These are phyloP conservation scores for Starmerella riodocensis DNA, from an alignment of 805 yeast genomes.

Conservation along the genomic window DNA sequence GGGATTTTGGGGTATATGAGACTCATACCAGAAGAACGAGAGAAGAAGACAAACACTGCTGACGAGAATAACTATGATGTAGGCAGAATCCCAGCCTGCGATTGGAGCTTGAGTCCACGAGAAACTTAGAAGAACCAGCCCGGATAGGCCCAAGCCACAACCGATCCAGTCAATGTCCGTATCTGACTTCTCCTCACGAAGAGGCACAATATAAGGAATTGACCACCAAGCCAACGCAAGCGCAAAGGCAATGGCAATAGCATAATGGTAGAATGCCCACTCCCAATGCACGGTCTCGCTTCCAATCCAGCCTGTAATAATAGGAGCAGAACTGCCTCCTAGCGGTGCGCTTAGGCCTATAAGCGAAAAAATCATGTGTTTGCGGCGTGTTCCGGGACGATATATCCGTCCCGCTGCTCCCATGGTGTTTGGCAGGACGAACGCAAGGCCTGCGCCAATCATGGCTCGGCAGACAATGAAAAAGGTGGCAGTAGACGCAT, in stretches of 20 bases:
- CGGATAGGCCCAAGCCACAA: slow-evolving; percentile 42
- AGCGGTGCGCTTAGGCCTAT: slow-evolving; percentile 51
- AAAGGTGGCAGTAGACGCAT: slow-evolving; percentile 24
- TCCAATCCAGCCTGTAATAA: slow-evolving; percentile 27
- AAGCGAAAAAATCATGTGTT: slow-evolving; percentile 41
- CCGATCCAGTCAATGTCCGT: slow-evolving; percentile 42
- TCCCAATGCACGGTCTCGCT: slow-evolving; percentile 14
- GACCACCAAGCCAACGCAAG: slow-evolving; percentile 3
- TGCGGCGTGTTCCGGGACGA: slow-evolving; percentile 24
- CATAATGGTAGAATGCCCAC: slow-evolving; percentile 33
- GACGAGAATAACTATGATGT: slow-evolving; percentile 43
- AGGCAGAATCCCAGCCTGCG: slow-evolving; percentile 50
- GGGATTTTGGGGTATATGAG: slow-evolving; percentile 55
- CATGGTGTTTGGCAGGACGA: slow-evolving; percentile 45
- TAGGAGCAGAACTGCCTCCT: slow-evolving; percentile 44
- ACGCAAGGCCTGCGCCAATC: slow-evolving; percentile 52
- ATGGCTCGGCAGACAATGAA: slow-evolving; percentile 38
- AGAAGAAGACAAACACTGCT: slow-evolving; percentile 42
- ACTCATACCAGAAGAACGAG: slow-evolving; percentile 7
- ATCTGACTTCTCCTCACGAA: background rate
- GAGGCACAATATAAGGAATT: slow-evolving; percentile 7
- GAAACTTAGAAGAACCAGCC: slow-evolving; percentile 49
- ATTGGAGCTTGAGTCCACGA: slow-evolving; percentile 64
- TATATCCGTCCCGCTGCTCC: slow-evolving; percentile 36
- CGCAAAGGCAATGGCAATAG: slow-evolving; percentile 26